Evolutionary conservation across 202 grass and related monocot genomes (phyloP).

Genomic region (Zoysia matrella): DNA sequence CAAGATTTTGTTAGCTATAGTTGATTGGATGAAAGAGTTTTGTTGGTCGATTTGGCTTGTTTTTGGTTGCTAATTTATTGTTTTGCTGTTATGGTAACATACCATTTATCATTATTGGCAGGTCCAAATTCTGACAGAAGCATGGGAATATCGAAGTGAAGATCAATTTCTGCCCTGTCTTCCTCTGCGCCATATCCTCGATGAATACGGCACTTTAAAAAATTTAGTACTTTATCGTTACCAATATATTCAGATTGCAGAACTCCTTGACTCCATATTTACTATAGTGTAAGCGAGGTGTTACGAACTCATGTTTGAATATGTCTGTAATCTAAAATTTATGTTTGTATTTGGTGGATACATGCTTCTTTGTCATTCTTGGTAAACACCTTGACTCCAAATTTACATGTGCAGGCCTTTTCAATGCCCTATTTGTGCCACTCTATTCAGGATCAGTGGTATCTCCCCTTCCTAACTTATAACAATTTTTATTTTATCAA

Average conservation of each 20-base stretch:
- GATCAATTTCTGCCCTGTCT: constrained; percentile 93
- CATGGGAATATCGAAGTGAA: constrained; percentile 79
- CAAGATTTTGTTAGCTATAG: constrained; percentile 19
- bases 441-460: constrained; percentile 97
- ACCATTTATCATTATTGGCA: constrained; percentile 50
- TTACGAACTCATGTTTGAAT: too few relatives aligned
- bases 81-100: constrained; percentile 15
- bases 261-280: too few relatives aligned
- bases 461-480: constrained; percentile 42
- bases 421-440: constrained; percentile 92
- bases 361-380: constrained; percentile 16
- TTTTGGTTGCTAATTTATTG: too few relatives aligned
- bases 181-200: constrained; percentile 96
- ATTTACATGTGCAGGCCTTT: constrained; percentile 96
- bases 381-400: constrained; percentile 73
- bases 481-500: constrained; percentile 7
- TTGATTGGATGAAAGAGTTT: constrained; percentile 23
- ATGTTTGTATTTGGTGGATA: too few relatives aligned
- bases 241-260: not conserved
- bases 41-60: constrained; percentile 1
- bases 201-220: constrained; percentile 35
- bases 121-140: constrained; percentile 90
- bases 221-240: constrained; percentile 6
- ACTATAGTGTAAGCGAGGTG: too few relatives aligned
- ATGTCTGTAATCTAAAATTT: too few relatives aligned